Evolutionary conservation across 2,329 filamentous ascomycete genomes (phyloP).

Genomic region (Alternaria solani): DNA sequence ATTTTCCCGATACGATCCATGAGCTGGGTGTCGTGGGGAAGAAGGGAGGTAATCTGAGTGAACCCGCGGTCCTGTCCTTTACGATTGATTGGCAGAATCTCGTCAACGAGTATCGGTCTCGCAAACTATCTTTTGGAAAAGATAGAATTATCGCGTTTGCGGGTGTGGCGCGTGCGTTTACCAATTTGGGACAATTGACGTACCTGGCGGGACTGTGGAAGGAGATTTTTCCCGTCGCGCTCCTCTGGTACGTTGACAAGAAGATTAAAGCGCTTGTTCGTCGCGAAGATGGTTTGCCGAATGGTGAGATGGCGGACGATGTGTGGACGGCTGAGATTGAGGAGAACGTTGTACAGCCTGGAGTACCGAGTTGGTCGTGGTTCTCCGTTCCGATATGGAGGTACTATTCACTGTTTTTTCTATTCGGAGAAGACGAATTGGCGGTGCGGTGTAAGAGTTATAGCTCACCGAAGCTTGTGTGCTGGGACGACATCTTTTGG

Average conservation of each 20-base stretch:
- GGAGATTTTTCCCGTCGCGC: background rate
- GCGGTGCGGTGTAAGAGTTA: background rate
- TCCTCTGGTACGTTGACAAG: conserved; percentile 18
- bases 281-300: background rate
- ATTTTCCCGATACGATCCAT: background rate
- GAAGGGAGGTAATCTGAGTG: background rate
- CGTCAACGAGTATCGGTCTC: conserved; percentile 13
- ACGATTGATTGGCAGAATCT: conserved; percentile 6
- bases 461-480: background rate
- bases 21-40: background rate
- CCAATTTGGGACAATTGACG: background rate
- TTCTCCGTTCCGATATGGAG: conserved; percentile 13
- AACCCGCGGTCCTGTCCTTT: background rate
- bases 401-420: conserved; percentile 1
- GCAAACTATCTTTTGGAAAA: background rate
- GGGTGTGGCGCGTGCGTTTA: conserved; percentile 14
- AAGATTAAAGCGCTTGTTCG: background rate
- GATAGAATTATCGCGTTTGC: conserved; percentile 22
- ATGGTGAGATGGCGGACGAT: background rate
- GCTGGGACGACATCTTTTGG: conserved; percentile 10
- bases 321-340: background rate
- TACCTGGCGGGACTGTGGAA: conserved; percentile 20
- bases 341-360: background rate
- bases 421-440: conserved; percentile 4
- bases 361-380: conserved; percentile 15